These are phyloP conservation scores for Reutealis trisperma DNA, from an alignment of 345 rosid species.

Conservation along the genomic window DNA sequence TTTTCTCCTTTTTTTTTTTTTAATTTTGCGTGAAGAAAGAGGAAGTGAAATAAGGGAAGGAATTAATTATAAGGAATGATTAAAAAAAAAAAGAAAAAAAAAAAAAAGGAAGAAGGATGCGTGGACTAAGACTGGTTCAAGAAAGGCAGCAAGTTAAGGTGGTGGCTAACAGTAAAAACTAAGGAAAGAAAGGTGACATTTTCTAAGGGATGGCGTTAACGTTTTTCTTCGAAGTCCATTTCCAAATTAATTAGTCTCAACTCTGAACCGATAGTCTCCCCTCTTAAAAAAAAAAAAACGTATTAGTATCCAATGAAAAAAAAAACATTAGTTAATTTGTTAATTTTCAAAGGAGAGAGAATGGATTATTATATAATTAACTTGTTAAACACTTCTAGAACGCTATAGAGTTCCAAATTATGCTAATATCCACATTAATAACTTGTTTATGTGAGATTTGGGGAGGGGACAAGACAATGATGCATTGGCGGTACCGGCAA, in stretches of 20 bases:
- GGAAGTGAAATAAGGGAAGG: conserved; percentile 4
- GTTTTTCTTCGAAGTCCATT: conserved; percentile 1
- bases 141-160: conserved; percentile 25
- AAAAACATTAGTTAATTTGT: background rate
- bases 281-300: background rate
- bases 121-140: conserved; percentile 54
- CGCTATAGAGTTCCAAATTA: background rate
- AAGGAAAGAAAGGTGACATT: background rate
- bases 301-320: background rate
- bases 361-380: background rate
- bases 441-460: background rate
- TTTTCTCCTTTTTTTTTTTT: background rate
- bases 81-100: too few relatives aligned
- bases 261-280: conserved; percentile 31
- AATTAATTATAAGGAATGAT: background rate
- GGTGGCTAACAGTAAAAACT: conserved; percentile 14
- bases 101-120: background rate
- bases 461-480: conserved; percentile 11
- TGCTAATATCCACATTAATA: background rate
- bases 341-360: background rate
- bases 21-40: background rate
- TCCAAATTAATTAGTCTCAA: conserved; percentile 19
- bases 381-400: conserved; percentile 25
- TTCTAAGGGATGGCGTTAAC: background rate
- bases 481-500: background rate